phyloP scores from a whole-genome alignment of 371 early-diverging fungal species.

The Apophysomyces variabilis region DNA sequence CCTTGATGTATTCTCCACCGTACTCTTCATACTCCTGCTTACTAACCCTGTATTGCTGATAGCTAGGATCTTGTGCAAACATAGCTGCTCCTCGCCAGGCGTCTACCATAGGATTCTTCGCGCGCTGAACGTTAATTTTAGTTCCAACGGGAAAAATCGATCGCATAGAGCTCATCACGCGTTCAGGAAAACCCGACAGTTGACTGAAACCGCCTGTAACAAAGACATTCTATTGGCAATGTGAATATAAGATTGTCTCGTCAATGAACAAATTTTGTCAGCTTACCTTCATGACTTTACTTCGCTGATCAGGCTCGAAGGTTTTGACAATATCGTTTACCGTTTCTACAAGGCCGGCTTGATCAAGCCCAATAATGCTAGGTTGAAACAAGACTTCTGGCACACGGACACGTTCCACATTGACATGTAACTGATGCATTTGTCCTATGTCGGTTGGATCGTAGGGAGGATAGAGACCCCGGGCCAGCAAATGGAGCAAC shows the following conservation, averaged over 20 bases:
- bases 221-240: slow-evolving; percentile 61
- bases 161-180: slow-evolving; percentile 65
- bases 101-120: slow-evolving; percentile 76
- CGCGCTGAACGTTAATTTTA: slow-evolving; percentile 60
- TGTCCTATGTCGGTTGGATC: slow-evolving; percentile 69
- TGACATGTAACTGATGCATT: slow-evolving; percentile 83
- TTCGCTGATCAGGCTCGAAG: slow-evolving; percentile 52
- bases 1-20: slow-evolving; percentile 85
- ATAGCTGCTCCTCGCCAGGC: slow-evolving; percentile 89
- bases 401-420: slow-evolving; percentile 86
- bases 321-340: slow-evolving; percentile 70
- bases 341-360: slow-evolving; percentile 84
- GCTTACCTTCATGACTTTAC: slow-evolving; percentile 52
- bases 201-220: slow-evolving; percentile 81
- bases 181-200: slow-evolving; percentile 64
- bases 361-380: slow-evolving; percentile 83
- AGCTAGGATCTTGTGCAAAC: slow-evolving; percentile 38
- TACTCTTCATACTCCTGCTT: slow-evolving; percentile 77
- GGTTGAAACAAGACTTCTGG: slow-evolving; percentile 92
- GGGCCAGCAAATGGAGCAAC: slow-evolving; percentile 52
- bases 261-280: background rate
- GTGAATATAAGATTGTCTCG: background rate
- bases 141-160: slow-evolving; percentile 69
- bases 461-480: slow-evolving; percentile 64
- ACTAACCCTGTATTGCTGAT: slow-evolving; percentile 59